These are phyloP conservation scores for Mangifera indica DNA, from an alignment of 345 rosid species.

Conservation along the genomic window DNA sequence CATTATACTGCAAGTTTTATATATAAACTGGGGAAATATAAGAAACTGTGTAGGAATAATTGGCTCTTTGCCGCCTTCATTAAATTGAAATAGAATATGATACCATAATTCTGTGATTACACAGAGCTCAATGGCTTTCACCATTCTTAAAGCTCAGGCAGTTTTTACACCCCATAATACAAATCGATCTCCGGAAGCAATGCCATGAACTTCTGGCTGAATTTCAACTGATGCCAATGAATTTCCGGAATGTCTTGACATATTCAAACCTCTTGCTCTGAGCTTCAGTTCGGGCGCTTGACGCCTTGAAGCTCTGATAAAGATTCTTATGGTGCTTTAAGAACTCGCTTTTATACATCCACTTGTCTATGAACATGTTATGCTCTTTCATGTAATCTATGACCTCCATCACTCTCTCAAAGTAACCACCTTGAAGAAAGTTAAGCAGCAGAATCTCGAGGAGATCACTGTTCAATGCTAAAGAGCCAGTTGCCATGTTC, in stretches of 20 bases:
- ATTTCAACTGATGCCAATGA: conserved; percentile 45
- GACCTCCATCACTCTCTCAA: conserved; percentile 86
- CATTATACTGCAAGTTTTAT: no score
- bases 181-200: no score
- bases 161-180: no score
- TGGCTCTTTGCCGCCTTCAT: no score
- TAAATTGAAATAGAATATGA: no score
- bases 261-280: conserved; percentile 63
- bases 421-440: conserved; percentile 84
- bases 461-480: conserved; percentile 55
- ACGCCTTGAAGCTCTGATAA: conserved; percentile 55
- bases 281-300: conserved; percentile 56
- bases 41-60: no score
- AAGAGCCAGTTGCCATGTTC: conserved; percentile 34
- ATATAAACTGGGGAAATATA: no score
- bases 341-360: conserved; percentile 65
- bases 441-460: conserved; percentile 61
- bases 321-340: conserved; percentile 71
- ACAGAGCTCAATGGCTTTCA: no score
- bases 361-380: conserved; percentile 47
- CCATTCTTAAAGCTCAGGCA: no score
- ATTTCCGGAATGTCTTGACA: conserved; percentile 59
- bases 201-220: neutral
- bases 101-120: no score
- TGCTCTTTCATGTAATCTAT: conserved; percentile 52